phyloP scores from a whole-genome alignment of 2,329 filamentous ascomycete species.

The Mariannaea elegans region DNA sequence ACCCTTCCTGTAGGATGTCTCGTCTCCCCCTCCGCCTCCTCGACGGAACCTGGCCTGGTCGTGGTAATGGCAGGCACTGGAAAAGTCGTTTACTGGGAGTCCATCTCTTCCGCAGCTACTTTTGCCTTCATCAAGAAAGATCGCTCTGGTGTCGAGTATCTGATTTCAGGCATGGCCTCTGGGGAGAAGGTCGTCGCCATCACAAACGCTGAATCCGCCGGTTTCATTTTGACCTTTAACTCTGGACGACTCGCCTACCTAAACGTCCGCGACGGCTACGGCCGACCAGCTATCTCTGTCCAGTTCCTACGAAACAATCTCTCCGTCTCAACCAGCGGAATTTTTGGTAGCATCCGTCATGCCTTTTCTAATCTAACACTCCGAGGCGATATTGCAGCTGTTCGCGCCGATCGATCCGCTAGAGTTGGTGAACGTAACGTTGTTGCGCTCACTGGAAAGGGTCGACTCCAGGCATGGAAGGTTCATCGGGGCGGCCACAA shows the following conservation, averaged over 20 bases:
- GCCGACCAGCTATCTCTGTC: conserved; percentile 80
- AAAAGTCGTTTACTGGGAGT: conserved; percentile 94
- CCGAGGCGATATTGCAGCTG: conserved; percentile 81
- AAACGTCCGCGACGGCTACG: conserved; percentile 85
- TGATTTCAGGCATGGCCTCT: conserved; percentile 76
- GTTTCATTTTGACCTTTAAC: conserved; percentile 86
- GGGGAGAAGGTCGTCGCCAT: conserved; percentile 82
- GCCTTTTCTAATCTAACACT: conserved; percentile 75
- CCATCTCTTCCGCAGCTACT: conserved; percentile 86
- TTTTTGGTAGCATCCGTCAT: conserved; percentile 84
- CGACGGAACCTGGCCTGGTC: conserved; percentile 85
- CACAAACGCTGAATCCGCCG: conserved; percentile 83
- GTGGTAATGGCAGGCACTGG: conserved; percentile 85
- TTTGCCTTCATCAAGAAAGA: conserved; percentile 85
- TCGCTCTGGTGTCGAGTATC: conserved; percentile 79
- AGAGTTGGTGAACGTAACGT: conserved; percentile 86
- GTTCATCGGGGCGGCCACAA: conserved; percentile 88
- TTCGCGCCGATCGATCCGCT: conserved; percentile 75
- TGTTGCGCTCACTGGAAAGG: conserved; percentile 80
- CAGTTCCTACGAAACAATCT: conserved; percentile 76
- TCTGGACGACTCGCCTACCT: conserved; percentile 88
- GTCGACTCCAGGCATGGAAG: conserved; percentile 85
- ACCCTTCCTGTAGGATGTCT: conserved; percentile 84
- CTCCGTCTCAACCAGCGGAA: conserved; percentile 66
- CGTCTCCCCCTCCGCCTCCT: conserved; percentile 79